These are phyloP conservation scores for Trametes polyzona DNA, from an alignment of 1,284 basidiomycete species.

Conservation along the genomic window DNA sequence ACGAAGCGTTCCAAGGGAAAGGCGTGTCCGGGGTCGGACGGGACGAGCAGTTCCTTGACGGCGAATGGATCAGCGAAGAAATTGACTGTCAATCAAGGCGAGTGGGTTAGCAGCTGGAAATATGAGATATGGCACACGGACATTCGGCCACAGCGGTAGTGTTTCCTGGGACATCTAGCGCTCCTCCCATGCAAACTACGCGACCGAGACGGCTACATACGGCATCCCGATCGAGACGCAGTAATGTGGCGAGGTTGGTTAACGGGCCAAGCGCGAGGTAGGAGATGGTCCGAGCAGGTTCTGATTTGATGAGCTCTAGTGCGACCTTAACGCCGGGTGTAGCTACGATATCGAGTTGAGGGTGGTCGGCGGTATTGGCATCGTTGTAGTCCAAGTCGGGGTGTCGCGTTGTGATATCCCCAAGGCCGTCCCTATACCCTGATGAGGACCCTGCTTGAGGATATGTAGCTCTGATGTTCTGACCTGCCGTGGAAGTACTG, in stretches of 20 bases:
- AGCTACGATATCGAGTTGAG: constrained; percentile 54
- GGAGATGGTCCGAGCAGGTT: constrained; percentile 70
- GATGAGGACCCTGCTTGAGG: background rate
- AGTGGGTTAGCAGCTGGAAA: background rate
- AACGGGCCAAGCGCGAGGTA: constrained; percentile 90
- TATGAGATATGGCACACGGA: constrained; percentile 33
- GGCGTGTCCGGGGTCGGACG: constrained; percentile 40
- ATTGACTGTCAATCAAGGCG: constrained; percentile 65
- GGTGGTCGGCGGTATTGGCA: constrained; percentile 39
- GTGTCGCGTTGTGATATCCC: constrained; percentile 72
- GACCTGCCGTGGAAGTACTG: constrained; percentile 86
- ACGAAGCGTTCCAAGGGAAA: constrained; percentile 70
- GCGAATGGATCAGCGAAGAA: constrained; percentile 94
- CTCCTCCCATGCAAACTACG: constrained; percentile 95
- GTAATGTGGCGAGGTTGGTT: constrained; percentile 81
- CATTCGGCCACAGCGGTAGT: constrained; percentile 84
- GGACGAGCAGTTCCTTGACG: constrained; percentile 64
- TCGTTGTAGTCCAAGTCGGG: constrained; percentile 67
- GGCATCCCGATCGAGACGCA: constrained; percentile 59
- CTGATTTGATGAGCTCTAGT: constrained; percentile 64
- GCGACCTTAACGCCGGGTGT: constrained; percentile 66
- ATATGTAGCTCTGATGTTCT: constrained; percentile 14
- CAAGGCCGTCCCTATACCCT: constrained; percentile 73
- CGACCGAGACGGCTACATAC: constrained; percentile 67
- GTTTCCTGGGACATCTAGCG: constrained; percentile 92